These are phyloP conservation scores for Aspergillus incahuasiensis DNA, from an alignment of 495 filamentous ascomycete genomes.

Conservation along the genomic window DNA sequence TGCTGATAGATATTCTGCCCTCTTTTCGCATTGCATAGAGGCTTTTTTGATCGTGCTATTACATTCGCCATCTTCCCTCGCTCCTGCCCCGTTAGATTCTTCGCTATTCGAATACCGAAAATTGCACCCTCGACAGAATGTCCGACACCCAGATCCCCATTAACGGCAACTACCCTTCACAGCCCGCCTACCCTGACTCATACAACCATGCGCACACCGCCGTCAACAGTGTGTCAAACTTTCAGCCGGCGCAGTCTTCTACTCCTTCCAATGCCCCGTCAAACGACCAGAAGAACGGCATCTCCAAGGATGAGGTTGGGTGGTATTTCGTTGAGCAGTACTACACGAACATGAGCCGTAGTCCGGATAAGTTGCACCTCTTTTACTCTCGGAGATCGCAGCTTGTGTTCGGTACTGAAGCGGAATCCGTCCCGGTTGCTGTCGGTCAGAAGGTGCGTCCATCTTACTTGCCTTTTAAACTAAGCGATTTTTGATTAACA, in stretches of 20 bases:
- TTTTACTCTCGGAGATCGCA: constrained; percentile 83
- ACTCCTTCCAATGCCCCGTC: constrained; percentile 40
- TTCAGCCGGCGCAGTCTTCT: constrained; percentile 43
- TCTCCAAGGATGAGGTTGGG: constrained; percentile 82
- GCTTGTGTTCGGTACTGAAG: constrained; percentile 79
- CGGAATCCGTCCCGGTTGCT: constrained; percentile 75
- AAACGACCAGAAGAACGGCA: constrained; percentile 41
- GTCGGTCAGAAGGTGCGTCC: constrained; percentile 76
- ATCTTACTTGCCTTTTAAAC: neutral
- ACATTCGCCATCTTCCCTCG: neutral
- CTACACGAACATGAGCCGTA: constrained; percentile 94
- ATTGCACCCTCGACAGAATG: constrained; percentile 30
- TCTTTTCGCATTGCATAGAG: constrained; percentile 6
- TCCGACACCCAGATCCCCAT: constrained; percentile 42
- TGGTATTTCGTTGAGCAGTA: constrained; percentile 99
- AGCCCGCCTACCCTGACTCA: constrained; percentile 39
- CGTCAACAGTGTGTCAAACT: constrained; percentile 38
- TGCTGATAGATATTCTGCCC: constrained; percentile 5
- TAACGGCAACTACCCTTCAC: constrained; percentile 43
- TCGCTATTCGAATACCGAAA: constrained; percentile 18
- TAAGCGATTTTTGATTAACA: neutral
- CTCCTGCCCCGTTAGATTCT: constrained; percentile 5
- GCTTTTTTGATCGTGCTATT: constrained; percentile 8
- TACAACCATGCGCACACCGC: constrained; percentile 34
- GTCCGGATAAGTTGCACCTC: constrained; percentile 84